A percentile compares a stretch with the other conserved stretches of the same genome.
phyloP scores from a whole-genome alignment of 1,284 basidiomycete species.

The Rhizoctonia solani region DNA sequence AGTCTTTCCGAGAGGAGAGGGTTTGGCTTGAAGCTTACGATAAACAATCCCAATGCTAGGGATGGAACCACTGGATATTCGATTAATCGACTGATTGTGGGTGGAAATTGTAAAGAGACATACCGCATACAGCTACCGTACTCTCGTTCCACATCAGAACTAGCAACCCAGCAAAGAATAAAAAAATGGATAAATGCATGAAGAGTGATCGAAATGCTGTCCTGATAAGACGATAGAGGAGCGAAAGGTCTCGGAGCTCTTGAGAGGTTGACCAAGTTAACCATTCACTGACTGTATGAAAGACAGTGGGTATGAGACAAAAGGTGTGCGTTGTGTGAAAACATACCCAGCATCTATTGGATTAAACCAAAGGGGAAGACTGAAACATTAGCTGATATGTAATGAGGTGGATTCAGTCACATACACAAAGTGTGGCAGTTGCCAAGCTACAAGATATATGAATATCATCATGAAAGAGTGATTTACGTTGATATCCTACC shows the following conservation, averaged over 20 bases:
- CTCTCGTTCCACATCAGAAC: slow-evolving; percentile 29
- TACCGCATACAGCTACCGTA: slow-evolving; percentile 2
- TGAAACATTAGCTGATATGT: neutral
- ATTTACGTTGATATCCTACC: neutral
- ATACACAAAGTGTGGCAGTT: neutral
- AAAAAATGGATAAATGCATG: slow-evolving; percentile 29
- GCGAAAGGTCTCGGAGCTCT: slow-evolving; percentile 16
- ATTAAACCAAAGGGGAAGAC: too few relatives aligned
- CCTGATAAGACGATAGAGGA: slow-evolving; percentile 10
- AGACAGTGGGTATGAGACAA: neutral
- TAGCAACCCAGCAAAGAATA: slow-evolving; percentile 29
- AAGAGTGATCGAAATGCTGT: slow-evolving; percentile 23
- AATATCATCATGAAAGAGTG: neutral
- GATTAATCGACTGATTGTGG: neutral
- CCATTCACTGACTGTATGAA: slow-evolving; percentile 22
- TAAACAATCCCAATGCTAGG: neutral
- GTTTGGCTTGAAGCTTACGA: neutral
- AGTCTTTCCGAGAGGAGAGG: neutral
- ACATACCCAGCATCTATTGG: too few relatives aligned
- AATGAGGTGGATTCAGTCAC: neutral
- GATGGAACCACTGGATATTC: slow-evolving; percentile 5
- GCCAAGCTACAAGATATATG: neutral
- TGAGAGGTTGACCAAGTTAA: slow-evolving; percentile 28
- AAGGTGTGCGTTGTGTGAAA: neutral
- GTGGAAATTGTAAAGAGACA: neutral